Percentiles rank a stretch among this genome's conserved stretches.
These are phyloP conservation scores for Pichia sp. DNA, from an alignment of 1,139 yeast species.

Conservation along the genomic window DNA sequence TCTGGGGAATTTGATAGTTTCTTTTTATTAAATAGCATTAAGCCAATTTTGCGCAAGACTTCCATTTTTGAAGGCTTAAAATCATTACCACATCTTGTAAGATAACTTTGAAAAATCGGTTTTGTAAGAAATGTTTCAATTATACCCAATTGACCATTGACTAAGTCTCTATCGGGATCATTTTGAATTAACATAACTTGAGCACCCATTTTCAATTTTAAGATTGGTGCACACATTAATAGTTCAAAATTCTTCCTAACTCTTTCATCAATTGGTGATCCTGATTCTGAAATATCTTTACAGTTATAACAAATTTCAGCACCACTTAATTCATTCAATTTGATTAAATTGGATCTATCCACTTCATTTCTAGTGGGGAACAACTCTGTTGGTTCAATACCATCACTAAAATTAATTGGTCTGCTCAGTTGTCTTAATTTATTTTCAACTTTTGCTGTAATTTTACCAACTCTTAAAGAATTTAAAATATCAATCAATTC, in stretches of 20 bases:
- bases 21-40: constrained; percentile 3
- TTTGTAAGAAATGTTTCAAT: constrained; percentile 53
- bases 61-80: not conserved
- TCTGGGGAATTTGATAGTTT: constrained; percentile 16
- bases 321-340: constrained; percentile 45
- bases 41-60: constrained; percentile 5
- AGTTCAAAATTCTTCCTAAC: constrained; percentile 29
- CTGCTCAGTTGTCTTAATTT: constrained; percentile 47
- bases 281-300: constrained; percentile 36
- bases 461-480: constrained; percentile 59
- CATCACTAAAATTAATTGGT: constrained; percentile 56
- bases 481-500: constrained; percentile 69
- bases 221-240: constrained; percentile 62
- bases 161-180: constrained; percentile 57
- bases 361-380: constrained; percentile 75
- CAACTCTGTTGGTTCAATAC: constrained; percentile 73
- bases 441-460: constrained; percentile 39
- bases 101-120: constrained; percentile 15
- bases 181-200: constrained; percentile 96
- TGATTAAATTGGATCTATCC: constrained; percentile 52
- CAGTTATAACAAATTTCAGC: constrained; percentile 37
- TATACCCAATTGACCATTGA: constrained; percentile 85
- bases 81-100: constrained; percentile 9
- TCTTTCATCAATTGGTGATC: constrained; percentile 11
- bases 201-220: constrained; percentile 70